Evolutionary conservation across 495 filamentous ascomycete species (phyloP), one percentile per base, ranked within the genome.

Genomic region (Talaromyces thailandensis): DNA sequence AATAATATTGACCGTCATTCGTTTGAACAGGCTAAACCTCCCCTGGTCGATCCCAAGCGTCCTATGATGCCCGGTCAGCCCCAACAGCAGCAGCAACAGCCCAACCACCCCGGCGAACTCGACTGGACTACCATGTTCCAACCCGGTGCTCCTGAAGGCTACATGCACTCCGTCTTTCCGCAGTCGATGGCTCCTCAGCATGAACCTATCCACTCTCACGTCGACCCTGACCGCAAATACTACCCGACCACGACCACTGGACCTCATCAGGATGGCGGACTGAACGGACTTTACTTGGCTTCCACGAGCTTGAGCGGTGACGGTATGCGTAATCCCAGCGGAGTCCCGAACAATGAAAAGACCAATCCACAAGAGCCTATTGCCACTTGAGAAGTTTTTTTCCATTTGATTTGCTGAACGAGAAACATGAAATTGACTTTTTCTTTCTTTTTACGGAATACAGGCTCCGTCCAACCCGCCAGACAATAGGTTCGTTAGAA

Each of bases 101-200:
- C 76, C 65, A 69, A 68, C 66, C 76, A 78, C 58, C 66, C 76
- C 45, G 70, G 73, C 69, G 76, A 73, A 52, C 67, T 85, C 75
- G 86, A 89, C 73, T 90, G 86, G 86, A 79, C 86, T 64, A 80
- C 84, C 67, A 85, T 89, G 81, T 90, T 88, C 79, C 86, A 88
- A 79, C 75, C 85, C 75, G 84, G 81, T 76, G 77, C 81, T 67
- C 81, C 84, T 64, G 76, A 85, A 72, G 75, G 80, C 69, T 85
- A 83, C 74, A 81, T 84, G 73, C 79, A 76, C 78, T 71, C 76
- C 64, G 84, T 82, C 71, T 82, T 82, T 73, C 79, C 86, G 74
- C 75, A 79, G 63, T 73, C 76, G 65, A 79, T 81, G 78, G 74
- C 75, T 21, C 62, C 73, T 63, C 73, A 75, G 60, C 75, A 77